phyloP scores from a whole-genome alignment of 768 basidiomycete species.

The Porphyrellus cyaneotinctus region DNA sequence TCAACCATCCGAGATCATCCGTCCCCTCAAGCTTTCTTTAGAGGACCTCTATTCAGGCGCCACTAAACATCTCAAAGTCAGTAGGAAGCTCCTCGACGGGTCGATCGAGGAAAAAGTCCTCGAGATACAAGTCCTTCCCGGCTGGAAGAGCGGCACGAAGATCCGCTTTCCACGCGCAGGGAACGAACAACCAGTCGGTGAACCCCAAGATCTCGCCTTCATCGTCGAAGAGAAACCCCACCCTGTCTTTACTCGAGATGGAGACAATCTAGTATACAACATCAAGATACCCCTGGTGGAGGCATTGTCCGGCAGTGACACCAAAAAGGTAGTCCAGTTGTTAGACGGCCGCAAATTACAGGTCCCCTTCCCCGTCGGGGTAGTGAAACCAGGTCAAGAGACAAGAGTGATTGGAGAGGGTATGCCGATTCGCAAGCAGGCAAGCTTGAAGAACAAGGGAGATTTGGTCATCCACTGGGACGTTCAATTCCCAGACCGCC shows the following conservation, averaged over 20 bases:
- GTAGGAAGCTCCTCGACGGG: slow-evolving; percentile 67
- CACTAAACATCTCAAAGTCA: slow-evolving; percentile 85
- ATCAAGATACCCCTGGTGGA: slow-evolving; percentile 75
- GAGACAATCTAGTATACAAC: slow-evolving; percentile 68
- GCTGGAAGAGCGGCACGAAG: slow-evolving; percentile 97
- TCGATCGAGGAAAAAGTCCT: slow-evolving; percentile 81
- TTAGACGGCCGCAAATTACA: slow-evolving; percentile 80
- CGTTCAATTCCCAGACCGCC: slow-evolving; percentile 72
- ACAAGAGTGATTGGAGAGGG: slow-evolving; percentile 73
- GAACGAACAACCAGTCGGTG: slow-evolving; percentile 66
- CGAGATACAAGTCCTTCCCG: slow-evolving; percentile 76
- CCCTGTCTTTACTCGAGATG: slow-evolving; percentile 66
- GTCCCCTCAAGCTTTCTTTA: slow-evolving; percentile 80
- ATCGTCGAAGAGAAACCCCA: slow-evolving; percentile 96
- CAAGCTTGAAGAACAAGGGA: slow-evolving; percentile 66
- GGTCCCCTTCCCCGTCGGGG: slow-evolving; percentile 56
- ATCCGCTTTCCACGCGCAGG: slow-evolving; percentile 85
- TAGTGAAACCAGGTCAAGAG: slow-evolving; percentile 76
- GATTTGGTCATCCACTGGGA: slow-evolving; percentile 84
- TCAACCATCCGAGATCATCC: slow-evolving; percentile 58
- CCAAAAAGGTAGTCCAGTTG: slow-evolving; percentile 56
- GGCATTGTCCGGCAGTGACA: slow-evolving; percentile 61
- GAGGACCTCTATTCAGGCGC: slow-evolving; percentile 84
- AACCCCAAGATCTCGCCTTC: slow-evolving; percentile 90
- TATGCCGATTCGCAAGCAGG: slow-evolving; percentile 87